Evolutionary conservation across 1,284 basidiomycete genomes (phyloP).

Genomic region (Cryptococcus sp.): DNA sequence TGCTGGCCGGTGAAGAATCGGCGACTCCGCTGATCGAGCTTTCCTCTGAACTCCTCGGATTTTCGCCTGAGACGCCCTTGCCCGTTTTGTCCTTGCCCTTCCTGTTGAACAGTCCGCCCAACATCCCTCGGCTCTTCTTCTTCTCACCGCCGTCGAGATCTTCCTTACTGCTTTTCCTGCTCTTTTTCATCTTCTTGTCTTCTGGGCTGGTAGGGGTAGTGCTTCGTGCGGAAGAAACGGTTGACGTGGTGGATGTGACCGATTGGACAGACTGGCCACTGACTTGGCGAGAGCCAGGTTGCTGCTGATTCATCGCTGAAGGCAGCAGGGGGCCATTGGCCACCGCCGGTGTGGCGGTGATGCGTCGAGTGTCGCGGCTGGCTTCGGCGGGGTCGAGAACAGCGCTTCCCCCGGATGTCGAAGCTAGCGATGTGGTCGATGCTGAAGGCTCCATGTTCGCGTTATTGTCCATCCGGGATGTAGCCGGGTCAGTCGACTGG

Average conservation of each 20-base stretch:
- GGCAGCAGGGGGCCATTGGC: constrained; percentile 58
- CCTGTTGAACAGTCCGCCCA: constrained; percentile 71
- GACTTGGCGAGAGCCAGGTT: constrained; percentile 24
- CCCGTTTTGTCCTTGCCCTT: constrained; percentile 66
- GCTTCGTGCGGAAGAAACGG: constrained; percentile 22
- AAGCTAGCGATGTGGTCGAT: constrained; percentile 22
- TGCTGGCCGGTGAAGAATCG: constrained; percentile 23
- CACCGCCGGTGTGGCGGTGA: constrained; percentile 74
- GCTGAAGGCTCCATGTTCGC: not conserved
- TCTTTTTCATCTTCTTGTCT: constrained; percentile 36
- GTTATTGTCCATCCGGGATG: constrained; percentile 8
- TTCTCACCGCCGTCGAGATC: constrained; percentile 32
- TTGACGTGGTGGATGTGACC: constrained; percentile 27
- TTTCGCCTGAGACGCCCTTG: constrained; percentile 57
- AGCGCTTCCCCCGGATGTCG: constrained; percentile 16
- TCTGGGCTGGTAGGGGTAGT: constrained; percentile 28
- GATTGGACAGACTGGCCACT: constrained; percentile 34
- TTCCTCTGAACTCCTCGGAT: constrained; percentile 38
- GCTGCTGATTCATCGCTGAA: constrained; percentile 47
- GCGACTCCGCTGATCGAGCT: constrained; percentile 28
- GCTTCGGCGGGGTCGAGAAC: constrained; percentile 42
- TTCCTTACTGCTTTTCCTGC: constrained; percentile 27
- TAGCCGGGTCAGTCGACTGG: constrained; percentile 36
- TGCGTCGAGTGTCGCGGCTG: constrained; percentile 65
- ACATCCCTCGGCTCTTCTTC: constrained; percentile 46